These are phyloP conservation scores for Lactarius hengduanensis DNA, from an alignment of 768 basidiomycete species.

Conservation along the genomic window DNA sequence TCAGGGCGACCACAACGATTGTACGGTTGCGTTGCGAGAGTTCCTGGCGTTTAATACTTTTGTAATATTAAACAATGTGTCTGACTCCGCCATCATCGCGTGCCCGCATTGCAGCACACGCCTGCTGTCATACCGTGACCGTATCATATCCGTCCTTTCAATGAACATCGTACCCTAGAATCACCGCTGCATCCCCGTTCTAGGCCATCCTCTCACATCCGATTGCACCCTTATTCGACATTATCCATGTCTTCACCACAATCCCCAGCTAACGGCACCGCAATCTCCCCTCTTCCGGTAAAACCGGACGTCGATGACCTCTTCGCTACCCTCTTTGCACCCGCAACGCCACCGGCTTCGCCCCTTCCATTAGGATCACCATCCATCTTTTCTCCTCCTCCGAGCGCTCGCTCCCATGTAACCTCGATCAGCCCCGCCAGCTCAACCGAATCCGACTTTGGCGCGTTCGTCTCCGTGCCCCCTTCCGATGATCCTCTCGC, in stretches of 20 bases:
- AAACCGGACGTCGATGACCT: constrained; percentile 34
- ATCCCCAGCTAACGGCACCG: constrained; percentile 14
- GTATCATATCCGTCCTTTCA: neutral
- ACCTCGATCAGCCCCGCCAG: constrained; percentile 23
- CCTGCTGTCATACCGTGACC: constrained; percentile 7
- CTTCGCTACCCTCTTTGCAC: constrained; percentile 38
- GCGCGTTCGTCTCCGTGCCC: constrained; percentile 59
- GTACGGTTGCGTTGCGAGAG: neutral
- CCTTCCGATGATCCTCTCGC: constrained; percentile 51
- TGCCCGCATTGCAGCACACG: constrained; percentile 11
- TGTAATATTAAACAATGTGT: constrained; percentile 2
- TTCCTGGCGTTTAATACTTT: constrained; percentile 1
- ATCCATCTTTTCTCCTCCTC: constrained; percentile 4
- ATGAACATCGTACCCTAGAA: constrained; percentile 17
- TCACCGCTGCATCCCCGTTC: neutral
- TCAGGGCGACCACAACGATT: neutral
- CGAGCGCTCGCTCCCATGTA: constrained; percentile 3
- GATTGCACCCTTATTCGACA: constrained; percentile 3
- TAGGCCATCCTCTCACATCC: neutral
- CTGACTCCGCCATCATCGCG: constrained; percentile 25
- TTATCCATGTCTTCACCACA: constrained; percentile 12
- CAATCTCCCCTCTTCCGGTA: constrained; percentile 7
- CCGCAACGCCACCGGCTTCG: constrained; percentile 36
- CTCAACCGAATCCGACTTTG: constrained; percentile 48
- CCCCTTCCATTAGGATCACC: constrained; percentile 29